phyloP scores from a whole-genome alignment of 78 protist species.

The Guillardia theta region DNA sequence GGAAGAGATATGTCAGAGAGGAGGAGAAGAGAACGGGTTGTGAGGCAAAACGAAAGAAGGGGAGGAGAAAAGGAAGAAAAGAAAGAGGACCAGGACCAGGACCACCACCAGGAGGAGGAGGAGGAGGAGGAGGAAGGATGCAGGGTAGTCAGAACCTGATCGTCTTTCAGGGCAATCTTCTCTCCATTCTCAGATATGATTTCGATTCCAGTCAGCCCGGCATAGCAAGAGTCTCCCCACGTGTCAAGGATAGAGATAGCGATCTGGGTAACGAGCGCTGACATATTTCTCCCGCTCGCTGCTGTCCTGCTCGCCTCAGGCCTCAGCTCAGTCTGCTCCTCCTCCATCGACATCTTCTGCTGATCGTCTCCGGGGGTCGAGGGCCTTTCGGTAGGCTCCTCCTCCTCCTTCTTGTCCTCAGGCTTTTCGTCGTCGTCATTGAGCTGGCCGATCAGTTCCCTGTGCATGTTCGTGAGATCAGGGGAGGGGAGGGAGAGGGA shows the following conservation, averaged over 20 bases:
- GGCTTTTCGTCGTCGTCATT: background rate
- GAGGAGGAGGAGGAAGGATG: background rate
- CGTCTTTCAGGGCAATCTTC: background rate
- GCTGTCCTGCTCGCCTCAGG: too few relatives aligned
- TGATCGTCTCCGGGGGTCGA: too few relatives aligned
- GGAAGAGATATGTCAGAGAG: background rate
- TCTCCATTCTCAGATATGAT: slow-evolving; percentile 29
- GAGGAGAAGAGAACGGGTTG: background rate
- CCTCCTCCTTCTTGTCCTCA: background rate
- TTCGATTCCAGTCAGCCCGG: slow-evolving; percentile 78
- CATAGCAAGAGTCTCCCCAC: slow-evolving; percentile 80
- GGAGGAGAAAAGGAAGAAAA: background rate
- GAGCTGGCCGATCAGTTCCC: background rate
- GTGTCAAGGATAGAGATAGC: slow-evolving; percentile 36
- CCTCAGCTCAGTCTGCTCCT: too few relatives aligned
- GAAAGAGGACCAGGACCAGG: background rate
- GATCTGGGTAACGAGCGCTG: too few relatives aligned
- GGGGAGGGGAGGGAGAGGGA: background rate
- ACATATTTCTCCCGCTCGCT: too few relatives aligned
- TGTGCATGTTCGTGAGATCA: background rate
- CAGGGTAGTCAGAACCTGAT: background rate
- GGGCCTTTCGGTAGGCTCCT: background rate
- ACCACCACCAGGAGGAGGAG: background rate
- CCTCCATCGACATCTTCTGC: background rate
- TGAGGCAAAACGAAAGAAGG: background rate